Base-by-base conservation (phyloP, 2,329 filamentous ascomycete genomes). In the Fusarium mangiferae region DNA sequence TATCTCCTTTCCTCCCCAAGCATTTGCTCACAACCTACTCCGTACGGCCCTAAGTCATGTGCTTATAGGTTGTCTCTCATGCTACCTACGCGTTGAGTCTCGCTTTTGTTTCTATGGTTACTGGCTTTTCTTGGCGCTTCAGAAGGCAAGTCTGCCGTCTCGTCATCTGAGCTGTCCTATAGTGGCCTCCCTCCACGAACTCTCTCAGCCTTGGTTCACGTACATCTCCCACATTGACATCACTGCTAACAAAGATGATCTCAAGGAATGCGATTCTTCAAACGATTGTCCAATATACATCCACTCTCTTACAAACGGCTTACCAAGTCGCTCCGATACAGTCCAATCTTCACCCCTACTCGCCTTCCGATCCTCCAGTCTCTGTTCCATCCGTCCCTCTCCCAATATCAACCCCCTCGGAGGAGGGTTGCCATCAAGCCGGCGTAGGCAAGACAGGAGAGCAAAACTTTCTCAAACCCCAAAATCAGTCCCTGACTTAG, bases 341-440 rank as follows among this genome's bases (percentile, higher is more conserved):
- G 18, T 35, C 3, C 15, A 22, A 9, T 51, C 30, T 39, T n/a
- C 18, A 26, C 33, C 11, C 24, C 24, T 10, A 4, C 39, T 61
- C n/a, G 30, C 39, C 22, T 28, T 44, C 33, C 20, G 26, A 17
- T 11, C 35, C 7, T 18, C 22, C 30, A 26, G 18, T 44, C 38
- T 52, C n/a, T 22, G 13, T 12, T 26, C 33, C 18, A 36, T 36
- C 33, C 30, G 13, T 24, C 30, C n/a, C 49, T 20, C 10, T 36
- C n/a, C 13, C 33, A 18, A 36, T 36, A 68, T 28, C 46, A 24
- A 15, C 30, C n/a, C 5, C 70, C 64, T 36, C 51, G 49, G 18
- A 73, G 38, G 20, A 70, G 28, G 20, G 35, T 70, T 3, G 64
- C 69, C 59, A 73, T 65, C 7, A 73, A 24, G 15, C 48, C 59